Evolutionary conservation across 225 moss, liverwort and hornwort species (phyloP).

Genomic region (Thuidium tamariscinum): DNA sequence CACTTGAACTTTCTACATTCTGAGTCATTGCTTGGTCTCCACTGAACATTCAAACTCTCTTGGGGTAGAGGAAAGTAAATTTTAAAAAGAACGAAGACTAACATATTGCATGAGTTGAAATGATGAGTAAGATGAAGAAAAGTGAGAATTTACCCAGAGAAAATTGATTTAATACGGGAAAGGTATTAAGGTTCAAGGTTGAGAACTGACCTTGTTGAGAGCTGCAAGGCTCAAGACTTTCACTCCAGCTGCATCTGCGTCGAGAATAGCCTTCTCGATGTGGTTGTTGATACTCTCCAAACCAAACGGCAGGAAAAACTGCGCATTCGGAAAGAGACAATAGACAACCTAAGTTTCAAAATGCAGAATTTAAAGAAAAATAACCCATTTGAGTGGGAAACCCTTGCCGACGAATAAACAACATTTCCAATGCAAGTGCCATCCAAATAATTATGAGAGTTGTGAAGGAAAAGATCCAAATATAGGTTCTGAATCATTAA

Average conservation of each 20-base stretch:
- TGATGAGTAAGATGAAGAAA: not conserved
- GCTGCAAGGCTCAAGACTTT: conserved; percentile 60
- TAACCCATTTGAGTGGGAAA: not conserved
- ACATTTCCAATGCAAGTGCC: not conserved
- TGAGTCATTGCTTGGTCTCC: not conserved
- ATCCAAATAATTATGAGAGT: not conserved
- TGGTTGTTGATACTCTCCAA: conserved; percentile 22
- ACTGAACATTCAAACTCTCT: not conserved
- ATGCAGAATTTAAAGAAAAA: not conserved
- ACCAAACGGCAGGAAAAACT: conserved; percentile 50
- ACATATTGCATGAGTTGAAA: not conserved
- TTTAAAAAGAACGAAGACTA: too few relatives aligned
- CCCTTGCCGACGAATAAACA: not conserved
- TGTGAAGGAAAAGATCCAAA: not conserved
- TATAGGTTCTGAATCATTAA: not conserved
- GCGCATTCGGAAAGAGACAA: not conserved
- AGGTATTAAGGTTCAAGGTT: not conserved
- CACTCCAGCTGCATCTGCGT: conserved; percentile 39
- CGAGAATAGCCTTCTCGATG: conserved; percentile 48
- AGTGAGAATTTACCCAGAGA: not conserved
- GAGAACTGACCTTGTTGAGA: conserved; percentile 39
- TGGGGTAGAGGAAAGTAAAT: too few relatives aligned
- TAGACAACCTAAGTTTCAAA: not conserved
- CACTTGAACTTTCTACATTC: not conserved
- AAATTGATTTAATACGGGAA: not conserved